These are phyloP conservation scores for Eudorina sp. DNA, from an alignment of 139 green algal species.

Conservation along the genomic window DNA sequence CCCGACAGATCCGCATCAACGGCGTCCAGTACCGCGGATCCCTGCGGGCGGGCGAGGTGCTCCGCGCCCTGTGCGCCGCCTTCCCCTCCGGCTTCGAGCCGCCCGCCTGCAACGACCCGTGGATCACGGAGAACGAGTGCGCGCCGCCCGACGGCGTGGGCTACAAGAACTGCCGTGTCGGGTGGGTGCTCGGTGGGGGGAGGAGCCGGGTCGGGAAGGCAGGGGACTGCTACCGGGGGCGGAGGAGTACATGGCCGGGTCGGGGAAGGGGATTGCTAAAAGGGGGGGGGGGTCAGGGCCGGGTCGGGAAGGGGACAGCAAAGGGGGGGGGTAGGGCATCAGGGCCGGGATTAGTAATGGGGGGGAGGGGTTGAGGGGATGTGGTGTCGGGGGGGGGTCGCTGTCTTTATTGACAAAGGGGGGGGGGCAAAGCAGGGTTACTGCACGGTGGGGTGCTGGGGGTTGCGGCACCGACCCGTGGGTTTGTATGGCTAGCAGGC, in stretches of 20 bases:
- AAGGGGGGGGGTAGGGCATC: too few species aligned
- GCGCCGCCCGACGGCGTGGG: conserved; percentile 60
- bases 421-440: too few species aligned
- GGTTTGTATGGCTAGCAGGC: too few species aligned
- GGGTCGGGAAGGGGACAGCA: too few species aligned
- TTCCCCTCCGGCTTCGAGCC: conserved; percentile 83
- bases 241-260: not conserved
- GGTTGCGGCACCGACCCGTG: too few species aligned
- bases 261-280: not conserved
- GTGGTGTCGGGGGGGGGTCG: too few species aligned
- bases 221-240: not conserved
- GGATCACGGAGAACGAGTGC: conserved; percentile 81
- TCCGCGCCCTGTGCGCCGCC: conserved; percentile 89
- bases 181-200: conserved; percentile 40
- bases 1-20: conserved; percentile 85
- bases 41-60: conserved; percentile 72
- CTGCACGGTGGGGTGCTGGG: too few species aligned
- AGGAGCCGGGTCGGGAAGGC: not conserved
- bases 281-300: too few species aligned
- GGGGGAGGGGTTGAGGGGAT: too few species aligned
- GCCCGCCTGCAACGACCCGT: conserved; percentile 74
- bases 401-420: too few species aligned
- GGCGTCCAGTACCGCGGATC: conserved; percentile 89
- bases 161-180: conserved; percentile 73
- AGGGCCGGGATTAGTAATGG: too few species aligned